Evolutionary conservation across 2,329 filamentous ascomycete species (phyloP), one percentile per base, ranked within the genome.

Genomic region (Chaetomiaceae sp.): DNA sequence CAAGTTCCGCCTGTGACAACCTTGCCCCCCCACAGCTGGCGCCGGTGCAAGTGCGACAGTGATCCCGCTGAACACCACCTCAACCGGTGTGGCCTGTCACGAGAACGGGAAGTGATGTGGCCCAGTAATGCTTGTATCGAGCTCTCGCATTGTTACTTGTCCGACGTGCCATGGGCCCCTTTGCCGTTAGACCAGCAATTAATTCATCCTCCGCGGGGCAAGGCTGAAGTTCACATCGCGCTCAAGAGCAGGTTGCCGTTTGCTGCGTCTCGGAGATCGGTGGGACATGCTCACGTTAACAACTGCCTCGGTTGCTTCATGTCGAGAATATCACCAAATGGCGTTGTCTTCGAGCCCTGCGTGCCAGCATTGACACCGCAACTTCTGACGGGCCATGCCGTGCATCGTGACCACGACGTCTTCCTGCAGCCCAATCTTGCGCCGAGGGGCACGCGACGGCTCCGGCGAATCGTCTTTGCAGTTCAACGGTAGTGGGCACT

Each of bases 391-490:
- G 21, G 47, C 25, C 34, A 33, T 34, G 44, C 16, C 8, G 30
- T 42, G 45, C 25, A 19, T 49, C 33, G 19, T 43, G 49, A 35
- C 37, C 30, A 7, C 7, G n/a, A 39, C n/a, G 14, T 9, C 2
- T 13, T 27, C 44, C 35, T 52, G 56, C 56, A 55, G 50, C 42
- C 31, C 44, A 48, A 56, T 56, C 48, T 34, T 43, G 5, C 30
- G 46, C 51, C 52, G 53, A 50, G 53, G 48, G 43, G 34, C 42
- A 51, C 30, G 52, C 53, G 50, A 55, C 48, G n/a, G 35, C 49
- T 41, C 31, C 42, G 51, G 37, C 53, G 48, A 58, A 60, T 60
- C 38, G 50, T 31, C n/a, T 48, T 49, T n/a, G 41, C 35, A 27
- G 14, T 12, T 43, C 34, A 9, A 34, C 13, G 44, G 33, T 23